These are phyloP conservation scores for Fomitopsis pulvina DNA, from an alignment of 768 basidiomycete species.

Conservation along the genomic window DNA sequence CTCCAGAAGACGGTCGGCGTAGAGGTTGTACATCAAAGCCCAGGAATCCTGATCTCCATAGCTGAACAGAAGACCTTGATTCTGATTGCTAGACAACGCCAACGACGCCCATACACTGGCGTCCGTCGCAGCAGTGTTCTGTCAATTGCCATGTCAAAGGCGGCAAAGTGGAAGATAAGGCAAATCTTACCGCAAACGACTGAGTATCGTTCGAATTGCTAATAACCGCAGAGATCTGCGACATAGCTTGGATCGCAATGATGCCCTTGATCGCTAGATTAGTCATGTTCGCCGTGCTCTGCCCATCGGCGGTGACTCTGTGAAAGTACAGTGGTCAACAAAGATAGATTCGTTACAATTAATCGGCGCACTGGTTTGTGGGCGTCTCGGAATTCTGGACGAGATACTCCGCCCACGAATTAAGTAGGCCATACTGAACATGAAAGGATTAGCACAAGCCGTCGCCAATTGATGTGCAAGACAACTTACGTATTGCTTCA, in stretches of 20 bases:
- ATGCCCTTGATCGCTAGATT: slow-evolving; percentile 20
- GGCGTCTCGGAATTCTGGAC: slow-evolving; percentile 13
- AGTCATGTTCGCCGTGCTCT: slow-evolving; percentile 14
- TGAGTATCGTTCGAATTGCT: slow-evolving; percentile 8
- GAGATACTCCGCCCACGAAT: slow-evolving; percentile 20
- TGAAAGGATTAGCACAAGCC: background rate
- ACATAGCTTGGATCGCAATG: slow-evolving; percentile 19
- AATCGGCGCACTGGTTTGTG: slow-evolving; percentile 5
- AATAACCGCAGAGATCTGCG: slow-evolving; percentile 13
- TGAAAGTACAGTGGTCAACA: background rate
- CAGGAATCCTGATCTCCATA: slow-evolving; percentile 5
- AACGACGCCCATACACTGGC: slow-evolving; percentile 2
- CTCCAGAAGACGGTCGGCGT: slow-evolving; percentile 5
- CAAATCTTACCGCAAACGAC: slow-evolving; percentile 10
- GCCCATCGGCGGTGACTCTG: slow-evolving; percentile 9
- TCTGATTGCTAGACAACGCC: background rate
- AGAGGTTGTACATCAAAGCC: slow-evolving; percentile 9
- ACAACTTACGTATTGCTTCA: slow-evolving; percentile 14
- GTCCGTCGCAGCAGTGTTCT: background rate
- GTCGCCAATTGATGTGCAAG: no score
- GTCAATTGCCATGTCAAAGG: background rate
- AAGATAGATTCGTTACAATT: no score
- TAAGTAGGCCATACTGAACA: slow-evolving; percentile 17
- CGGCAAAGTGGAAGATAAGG: background rate
- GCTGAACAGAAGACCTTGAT: background rate